Evolutionary conservation across 176 grass and related monocot genomes (phyloP).

Genomic region (Saccharum spontaneum): DNA sequence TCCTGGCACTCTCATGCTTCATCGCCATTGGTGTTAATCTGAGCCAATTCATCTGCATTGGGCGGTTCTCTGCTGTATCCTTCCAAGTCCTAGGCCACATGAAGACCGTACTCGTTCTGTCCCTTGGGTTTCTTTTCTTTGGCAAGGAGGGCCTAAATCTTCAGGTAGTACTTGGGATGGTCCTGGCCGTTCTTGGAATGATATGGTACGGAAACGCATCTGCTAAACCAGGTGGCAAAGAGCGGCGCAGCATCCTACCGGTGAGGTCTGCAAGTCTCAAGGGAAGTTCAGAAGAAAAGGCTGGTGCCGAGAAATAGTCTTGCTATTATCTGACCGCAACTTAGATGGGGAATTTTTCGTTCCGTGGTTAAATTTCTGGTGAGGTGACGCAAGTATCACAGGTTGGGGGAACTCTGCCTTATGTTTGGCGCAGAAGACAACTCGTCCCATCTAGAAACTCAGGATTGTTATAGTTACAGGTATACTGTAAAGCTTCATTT

Average conservation of each 20-base stretch:
- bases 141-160: slow-evolving; percentile 80
- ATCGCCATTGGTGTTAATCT: slow-evolving; percentile 83
- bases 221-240: slow-evolving; percentile 74
- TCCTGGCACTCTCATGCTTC: slow-evolving; percentile 62
- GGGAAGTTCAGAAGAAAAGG: slow-evolving; percentile 42
- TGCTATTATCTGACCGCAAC: background rate
- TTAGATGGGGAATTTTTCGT: background rate
- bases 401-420: slow-evolving; percentile 5
- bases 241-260: slow-evolving; percentile 41
- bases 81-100: slow-evolving; percentile 92
- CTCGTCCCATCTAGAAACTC: slow-evolving; percentile 14
- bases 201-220: slow-evolving; percentile 86
- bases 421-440: slow-evolving; percentile 22
- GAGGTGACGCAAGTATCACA: background rate
- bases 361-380: background rate
- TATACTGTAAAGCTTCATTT: slow-evolving; percentile 22
- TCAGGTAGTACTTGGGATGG: slow-evolving; percentile 79
- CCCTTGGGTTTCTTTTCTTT: slow-evolving; percentile 78
- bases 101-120: slow-evolving; percentile 83
- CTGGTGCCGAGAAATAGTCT: slow-evolving; percentile 28
- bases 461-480: slow-evolving; percentile 29
- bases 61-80: slow-evolving; percentile 77
- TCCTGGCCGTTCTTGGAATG: slow-evolving; percentile 78
- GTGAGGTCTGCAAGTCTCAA: slow-evolving; percentile 45
- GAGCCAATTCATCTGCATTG: slow-evolving; percentile 92